phyloP scores from a whole-genome alignment of 208 protist genomes.

The Leptomonas seymouri region DNA sequence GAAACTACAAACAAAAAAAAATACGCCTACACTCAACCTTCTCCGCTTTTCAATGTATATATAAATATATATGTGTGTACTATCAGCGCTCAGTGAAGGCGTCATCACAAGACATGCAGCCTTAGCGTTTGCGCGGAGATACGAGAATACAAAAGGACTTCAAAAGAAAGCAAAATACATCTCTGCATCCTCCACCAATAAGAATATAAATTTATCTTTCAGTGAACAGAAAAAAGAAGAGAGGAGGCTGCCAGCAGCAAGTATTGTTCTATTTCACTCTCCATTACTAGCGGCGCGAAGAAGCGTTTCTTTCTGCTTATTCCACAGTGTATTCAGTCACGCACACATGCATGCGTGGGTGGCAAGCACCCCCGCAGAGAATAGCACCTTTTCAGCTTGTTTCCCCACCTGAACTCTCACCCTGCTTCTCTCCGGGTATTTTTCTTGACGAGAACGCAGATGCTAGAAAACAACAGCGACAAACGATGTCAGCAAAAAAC shows the following conservation, averaged over 20 bases:
- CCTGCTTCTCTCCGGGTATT: not conserved
- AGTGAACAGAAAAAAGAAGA: not conserved
- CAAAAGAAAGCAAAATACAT: slow-evolving; percentile 20
- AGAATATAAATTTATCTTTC: not conserved
- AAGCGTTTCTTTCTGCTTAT: not conserved
- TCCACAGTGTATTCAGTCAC: not conserved
- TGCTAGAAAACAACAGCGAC: too few species aligned
- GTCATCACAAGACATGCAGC: not conserved
- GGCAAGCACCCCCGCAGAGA: not conserved
- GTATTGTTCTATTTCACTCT: slow-evolving; percentile 3
- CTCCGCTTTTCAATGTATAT: not conserved
- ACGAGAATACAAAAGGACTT: slow-evolving; percentile 2
- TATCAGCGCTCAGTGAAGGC: not conserved
- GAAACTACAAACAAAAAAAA: slow-evolving; percentile 6
- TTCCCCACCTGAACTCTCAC: too few species aligned
- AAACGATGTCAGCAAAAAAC: too few species aligned
- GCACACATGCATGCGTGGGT: not conserved
- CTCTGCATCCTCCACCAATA: not conserved
- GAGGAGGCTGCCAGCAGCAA: not conserved
- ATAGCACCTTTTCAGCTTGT: not conserved
- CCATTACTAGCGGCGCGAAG: slow-evolving; percentile 2
- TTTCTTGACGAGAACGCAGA: not conserved
- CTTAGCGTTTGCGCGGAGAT: not conserved
- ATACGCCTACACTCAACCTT: not conserved
- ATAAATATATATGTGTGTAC: too few species aligned